Evolutionary conservation across 345 rosid genomes (phyloP).

Genomic region (Rubroshorea leprosula): DNA sequence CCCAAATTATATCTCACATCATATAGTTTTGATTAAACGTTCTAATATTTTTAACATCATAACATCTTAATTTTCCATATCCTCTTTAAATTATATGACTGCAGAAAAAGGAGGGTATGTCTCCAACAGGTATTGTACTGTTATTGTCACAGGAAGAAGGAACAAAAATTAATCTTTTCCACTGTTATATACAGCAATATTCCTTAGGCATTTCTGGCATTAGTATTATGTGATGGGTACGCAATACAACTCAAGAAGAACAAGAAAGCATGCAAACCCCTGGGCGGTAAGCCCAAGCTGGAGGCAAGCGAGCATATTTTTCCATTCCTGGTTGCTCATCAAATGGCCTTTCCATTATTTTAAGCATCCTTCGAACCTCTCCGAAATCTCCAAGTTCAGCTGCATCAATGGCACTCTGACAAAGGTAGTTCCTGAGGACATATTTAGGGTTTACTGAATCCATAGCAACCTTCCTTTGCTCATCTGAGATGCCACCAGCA

Average conservation of each 20-base stretch:
- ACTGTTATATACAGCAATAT: too few species aligned
- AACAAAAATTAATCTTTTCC: too few species aligned
- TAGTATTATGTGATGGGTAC: too few species aligned
- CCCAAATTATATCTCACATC: too few species aligned
- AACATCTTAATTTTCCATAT: too few species aligned
- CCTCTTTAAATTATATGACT: too few species aligned
- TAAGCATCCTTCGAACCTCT: slow-evolving; percentile 70
- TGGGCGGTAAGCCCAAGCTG: slow-evolving; percentile 98
- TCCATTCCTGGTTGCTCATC: slow-evolving; percentile 97
- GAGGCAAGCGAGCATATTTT: slow-evolving; percentile 90
- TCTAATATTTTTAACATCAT: too few species aligned
- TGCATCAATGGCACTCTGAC: slow-evolving; percentile 90
- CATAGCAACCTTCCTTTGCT: slow-evolving; percentile 74
- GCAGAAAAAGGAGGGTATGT: too few species aligned
- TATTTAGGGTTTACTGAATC: slow-evolving; percentile 85
- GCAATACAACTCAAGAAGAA: slow-evolving; percentile 49
- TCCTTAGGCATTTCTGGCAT: too few species aligned
- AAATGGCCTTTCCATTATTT: slow-evolving; percentile 69
- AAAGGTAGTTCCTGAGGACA: slow-evolving; percentile 80
- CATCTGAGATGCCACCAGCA: slow-evolving; percentile 60
- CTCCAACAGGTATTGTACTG: too few species aligned
- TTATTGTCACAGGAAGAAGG: too few species aligned
- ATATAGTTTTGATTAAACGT: too few species aligned
- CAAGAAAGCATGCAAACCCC: slow-evolving; percentile 98
- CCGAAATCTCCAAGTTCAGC: slow-evolving; percentile 85